Evolutionary conservation across 164 flowering plant species (phyloP).

Genomic region (Macadamia tetraphylla): DNA sequence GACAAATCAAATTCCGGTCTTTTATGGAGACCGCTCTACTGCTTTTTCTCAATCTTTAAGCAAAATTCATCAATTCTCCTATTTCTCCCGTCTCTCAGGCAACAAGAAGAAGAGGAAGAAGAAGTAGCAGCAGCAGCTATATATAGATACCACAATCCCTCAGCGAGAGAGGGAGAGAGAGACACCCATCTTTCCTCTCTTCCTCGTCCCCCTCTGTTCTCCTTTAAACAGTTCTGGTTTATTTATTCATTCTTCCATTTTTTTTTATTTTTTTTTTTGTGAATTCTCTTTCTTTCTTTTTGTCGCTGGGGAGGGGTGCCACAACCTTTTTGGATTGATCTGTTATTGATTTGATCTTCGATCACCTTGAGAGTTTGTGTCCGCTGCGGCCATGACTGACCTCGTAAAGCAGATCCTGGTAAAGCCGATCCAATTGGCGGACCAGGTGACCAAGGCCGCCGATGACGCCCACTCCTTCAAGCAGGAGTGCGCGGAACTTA

Average conservation of each 20-base stretch:
- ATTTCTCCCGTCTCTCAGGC: not conserved
- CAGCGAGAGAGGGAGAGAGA: too few species aligned
- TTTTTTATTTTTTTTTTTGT: too few species aligned
- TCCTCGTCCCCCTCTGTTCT: too few species aligned
- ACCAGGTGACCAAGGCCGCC: slow-evolving; percentile 55
- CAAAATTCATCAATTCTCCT: not conserved
- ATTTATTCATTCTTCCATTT: too few species aligned
- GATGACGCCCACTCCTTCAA: slow-evolving; percentile 48
- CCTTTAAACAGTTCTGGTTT: too few species aligned
- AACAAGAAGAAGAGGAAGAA: too few species aligned
- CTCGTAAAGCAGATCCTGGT: slow-evolving; percentile 60
- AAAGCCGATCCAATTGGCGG: slow-evolving; percentile 69
- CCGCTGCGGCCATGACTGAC: slow-evolving; percentile 47
- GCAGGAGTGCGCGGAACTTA: slow-evolving; percentile 61
- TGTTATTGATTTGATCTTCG: not conserved
- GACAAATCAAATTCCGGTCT: not conserved
- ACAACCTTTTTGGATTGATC: not conserved
- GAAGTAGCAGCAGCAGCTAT: too few species aligned
- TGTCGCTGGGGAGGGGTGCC: too few species aligned
- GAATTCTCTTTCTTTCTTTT: too few species aligned
- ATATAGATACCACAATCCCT: too few species aligned
- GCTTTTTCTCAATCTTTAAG: not conserved
- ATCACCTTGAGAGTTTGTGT: not conserved
- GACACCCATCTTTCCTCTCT: too few species aligned
- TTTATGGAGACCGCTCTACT: not conserved